Percentiles rank a stretch among this genome's conserved stretches.
phyloP scores from a whole-genome alignment of 2,329 filamentous ascomycete species.

The Trichoderma koningii region DNA sequence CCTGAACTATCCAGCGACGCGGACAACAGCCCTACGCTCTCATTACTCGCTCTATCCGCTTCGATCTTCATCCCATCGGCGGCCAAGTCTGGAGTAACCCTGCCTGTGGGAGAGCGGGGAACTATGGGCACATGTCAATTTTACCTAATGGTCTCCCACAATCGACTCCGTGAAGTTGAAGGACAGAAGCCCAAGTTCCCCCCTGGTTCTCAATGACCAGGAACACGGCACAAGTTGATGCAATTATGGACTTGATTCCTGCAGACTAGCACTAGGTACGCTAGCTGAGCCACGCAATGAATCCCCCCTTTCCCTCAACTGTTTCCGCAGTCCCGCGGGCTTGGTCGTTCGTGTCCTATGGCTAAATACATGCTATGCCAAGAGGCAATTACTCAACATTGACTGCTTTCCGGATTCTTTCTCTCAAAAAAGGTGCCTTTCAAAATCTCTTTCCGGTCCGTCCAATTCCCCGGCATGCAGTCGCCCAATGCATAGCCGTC shows the following conservation, averaged over 20 bases:
- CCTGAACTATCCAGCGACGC: not conserved
- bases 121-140: slow-evolving; percentile 1
- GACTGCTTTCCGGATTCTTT: not conserved
- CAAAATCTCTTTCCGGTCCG: not conserved
- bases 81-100: not conserved
- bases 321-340: no score
- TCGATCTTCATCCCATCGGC: not conserved
- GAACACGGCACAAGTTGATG: slow-evolving; percentile 14
- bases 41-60: not conserved
- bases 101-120: slow-evolving; percentile 8
- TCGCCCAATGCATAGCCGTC: slow-evolving; percentile 21
- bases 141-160: slow-evolving; percentile 13
- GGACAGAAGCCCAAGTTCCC: not conserved
- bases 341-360: not conserved
- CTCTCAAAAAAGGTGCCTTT: slow-evolving; percentile 1
- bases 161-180: not conserved
- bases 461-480: slow-evolving; percentile 10
- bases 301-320: not conserved
- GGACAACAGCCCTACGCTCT: slow-evolving; percentile 6
- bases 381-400: slow-evolving; percentile 5
- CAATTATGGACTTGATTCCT: not conserved
- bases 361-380: not conserved
- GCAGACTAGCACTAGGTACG: not conserved
- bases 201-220: not conserved
- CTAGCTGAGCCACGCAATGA: not conserved